These are phyloP conservation scores for Russula virescens DNA, from an alignment of 768 basidiomycete genomes.

Conservation along the genomic window DNA sequence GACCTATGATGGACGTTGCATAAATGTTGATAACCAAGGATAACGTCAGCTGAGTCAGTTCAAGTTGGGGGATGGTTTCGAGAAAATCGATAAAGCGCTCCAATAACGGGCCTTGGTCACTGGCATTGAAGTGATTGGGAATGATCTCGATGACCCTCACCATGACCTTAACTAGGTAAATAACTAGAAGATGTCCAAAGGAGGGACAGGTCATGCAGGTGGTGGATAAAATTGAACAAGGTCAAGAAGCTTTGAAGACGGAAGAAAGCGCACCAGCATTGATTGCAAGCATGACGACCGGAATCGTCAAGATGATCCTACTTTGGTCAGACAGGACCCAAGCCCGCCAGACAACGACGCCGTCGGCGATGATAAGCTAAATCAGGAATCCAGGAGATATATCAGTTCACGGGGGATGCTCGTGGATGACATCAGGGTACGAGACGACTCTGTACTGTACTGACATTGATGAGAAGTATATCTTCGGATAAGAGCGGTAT, in stretches of 20 bases:
- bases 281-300: not conserved
- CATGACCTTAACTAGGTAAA: not conserved
- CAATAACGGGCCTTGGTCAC: not conserved
- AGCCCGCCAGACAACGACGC: slow-evolving; percentile 15
- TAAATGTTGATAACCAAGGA: slow-evolving; percentile 3
- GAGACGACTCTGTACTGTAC: too few species aligned
- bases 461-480: too few species aligned
- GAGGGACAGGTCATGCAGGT: not conserved
- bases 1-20: slow-evolving; percentile 3
- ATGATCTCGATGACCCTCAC: not conserved
- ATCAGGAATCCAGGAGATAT: not conserved
- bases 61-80: too few species aligned
- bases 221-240: not conserved
- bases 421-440: too few species aligned
- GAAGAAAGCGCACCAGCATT: not conserved
- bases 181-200: not conserved
- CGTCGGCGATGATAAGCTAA: slow-evolving; percentile 13
- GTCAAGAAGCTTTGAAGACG: too few species aligned
- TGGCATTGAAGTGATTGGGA: not conserved
- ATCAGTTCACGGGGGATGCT: too few species aligned
- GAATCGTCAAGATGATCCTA: not conserved
- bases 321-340: slow-evolving; percentile 4
- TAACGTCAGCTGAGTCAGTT: not conserved
- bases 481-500: too few species aligned
- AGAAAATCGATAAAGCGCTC: not conserved